Evolutionary conservation across 495 filamentous ascomycete species (phyloP), one percentile per base, ranked within the genome.

Genomic region (Echria macrotheca): DNA sequence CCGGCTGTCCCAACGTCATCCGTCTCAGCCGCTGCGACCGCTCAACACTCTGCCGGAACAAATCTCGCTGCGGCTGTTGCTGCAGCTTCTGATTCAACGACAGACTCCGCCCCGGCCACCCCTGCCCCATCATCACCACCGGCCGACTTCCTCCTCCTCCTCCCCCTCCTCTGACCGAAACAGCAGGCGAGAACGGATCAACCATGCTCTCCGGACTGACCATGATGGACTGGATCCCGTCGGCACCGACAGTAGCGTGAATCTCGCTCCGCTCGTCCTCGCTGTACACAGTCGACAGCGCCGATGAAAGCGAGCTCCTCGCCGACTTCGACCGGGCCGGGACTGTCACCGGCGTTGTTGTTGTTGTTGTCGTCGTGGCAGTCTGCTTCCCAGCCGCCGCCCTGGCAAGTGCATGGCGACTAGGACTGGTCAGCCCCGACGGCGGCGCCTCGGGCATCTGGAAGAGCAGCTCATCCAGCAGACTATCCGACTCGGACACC

Each of bases 281-380:
- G 47, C 69, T 74, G 45, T 70, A 66, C 1, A 74, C 46, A 2
- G 69, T 74, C 9, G 71, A 74, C 8, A 74, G 56, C 9, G 67
- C 60, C 2, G 68, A 71, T 4, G 69, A 72, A 18, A 65, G 25
- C 0, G 66, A 61, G 52, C 64, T 69, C 7, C 57, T 59, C 10
- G 43, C 41, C 2, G 69, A 71, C n/a, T 53, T 47, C 2, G 47
- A 47, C 11, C 53, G 47, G 19, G 37, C 0, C 5, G 45, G 40
- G 22, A 54, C 45, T n/a, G 29, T 41, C 8, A 39, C 31, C 9
- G 48, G 52, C n/a, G n/a, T n/a, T n/a, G n/a, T n/a, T n/a, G n/a
- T n/a, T n/a, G n/a, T n/a, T n/a, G n/a, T n/a, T n/a, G n/a, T n/a
- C n/a, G n/a, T n/a, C n/a, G n/a, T n/a, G n/a, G n/a, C n/a, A n/a